These are phyloP conservation scores for Puccinia coronata DNA, from an alignment of 1,284 basidiomycete species.

Conservation along the genomic window DNA sequence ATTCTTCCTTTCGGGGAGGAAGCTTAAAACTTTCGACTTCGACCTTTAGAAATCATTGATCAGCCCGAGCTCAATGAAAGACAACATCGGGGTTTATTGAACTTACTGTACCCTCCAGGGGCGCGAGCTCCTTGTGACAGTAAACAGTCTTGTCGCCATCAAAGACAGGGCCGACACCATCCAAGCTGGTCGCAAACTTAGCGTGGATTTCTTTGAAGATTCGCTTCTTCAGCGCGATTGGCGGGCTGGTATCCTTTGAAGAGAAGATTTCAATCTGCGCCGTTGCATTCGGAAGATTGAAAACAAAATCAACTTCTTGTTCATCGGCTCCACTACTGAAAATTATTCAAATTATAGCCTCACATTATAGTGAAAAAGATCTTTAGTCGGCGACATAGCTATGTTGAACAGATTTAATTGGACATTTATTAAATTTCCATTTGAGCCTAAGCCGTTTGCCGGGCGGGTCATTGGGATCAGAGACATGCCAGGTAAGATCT, in stretches of 20 bases:
- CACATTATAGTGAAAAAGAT: conserved; percentile 24
- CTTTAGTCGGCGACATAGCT: not conserved
- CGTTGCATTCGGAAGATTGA: not conserved
- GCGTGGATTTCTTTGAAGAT: conserved; percentile 14
- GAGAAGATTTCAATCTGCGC: conserved; percentile 11
- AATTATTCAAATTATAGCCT: not conserved
- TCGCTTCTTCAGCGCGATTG: conserved; percentile 33
- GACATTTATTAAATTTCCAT: conserved; percentile 14
- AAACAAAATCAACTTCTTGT: not conserved
- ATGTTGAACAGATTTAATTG: conserved; percentile 14
- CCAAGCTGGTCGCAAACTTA: not conserved
- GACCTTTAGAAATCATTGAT: not conserved
- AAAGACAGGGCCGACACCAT: conserved; percentile 25
- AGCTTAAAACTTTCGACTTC: conserved; percentile 5
- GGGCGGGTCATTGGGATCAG: conserved; percentile 19
- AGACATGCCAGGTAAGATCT: not conserved
- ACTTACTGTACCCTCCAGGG: conserved; percentile 10
- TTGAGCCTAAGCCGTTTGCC: conserved; percentile 4
- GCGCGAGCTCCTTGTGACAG: conserved; percentile 11
- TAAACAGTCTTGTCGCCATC: conserved; percentile 37
- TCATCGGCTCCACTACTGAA: not conserved
- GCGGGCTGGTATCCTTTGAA: conserved; percentile 18
- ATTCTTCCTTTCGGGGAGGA: conserved; percentile 13
- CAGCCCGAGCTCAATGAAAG: not conserved
- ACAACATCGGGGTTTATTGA: too few relatives aligned